phyloP scores from a whole-genome alignment of 805 yeast species.

The Ogataea paraovalis region DNA sequence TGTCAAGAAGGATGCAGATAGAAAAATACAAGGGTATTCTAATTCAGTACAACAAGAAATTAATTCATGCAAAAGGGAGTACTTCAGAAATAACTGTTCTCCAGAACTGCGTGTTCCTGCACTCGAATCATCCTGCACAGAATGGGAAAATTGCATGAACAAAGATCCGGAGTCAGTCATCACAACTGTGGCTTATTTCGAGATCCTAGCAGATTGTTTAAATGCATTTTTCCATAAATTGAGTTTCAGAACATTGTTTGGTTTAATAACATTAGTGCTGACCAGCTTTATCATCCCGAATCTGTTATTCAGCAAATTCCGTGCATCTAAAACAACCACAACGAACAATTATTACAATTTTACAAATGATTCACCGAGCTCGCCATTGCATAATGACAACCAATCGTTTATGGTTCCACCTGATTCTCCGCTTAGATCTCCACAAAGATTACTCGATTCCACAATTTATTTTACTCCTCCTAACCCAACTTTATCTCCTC shows the following conservation, averaged over 20 bases:
- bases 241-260: slow-evolving; percentile 22
- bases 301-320: slow-evolving; percentile 24
- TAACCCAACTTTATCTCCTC: slow-evolving; percentile 5
- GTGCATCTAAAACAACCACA: slow-evolving; percentile 20
- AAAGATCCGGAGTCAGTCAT: slow-evolving; percentile 55
- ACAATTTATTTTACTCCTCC: slow-evolving; percentile 23
- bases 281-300: slow-evolving; percentile 26
- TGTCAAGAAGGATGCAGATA: slow-evolving; percentile 56
- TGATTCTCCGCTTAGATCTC: slow-evolving; percentile 10
- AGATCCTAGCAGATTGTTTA: slow-evolving; percentile 32
- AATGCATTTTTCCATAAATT: slow-evolving; percentile 31
- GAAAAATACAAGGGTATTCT: slow-evolving; percentile 61
- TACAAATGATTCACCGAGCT: slow-evolving; percentile 7
- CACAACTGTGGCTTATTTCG: slow-evolving; percentile 31
- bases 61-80: slow-evolving; percentile 64
- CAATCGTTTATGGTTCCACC: background rate
- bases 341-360: slow-evolving; percentile 25
- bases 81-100: slow-evolving; percentile 67
- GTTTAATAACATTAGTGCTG: slow-evolving; percentile 13
- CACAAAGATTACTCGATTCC: slow-evolving; percentile 14
- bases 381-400: background rate
- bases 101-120: slow-evolving; percentile 68
- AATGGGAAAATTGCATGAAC: slow-evolving; percentile 82
- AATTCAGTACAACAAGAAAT: slow-evolving; percentile 60
- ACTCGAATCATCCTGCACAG: slow-evolving; percentile 60